These are phyloP conservation scores for Chytridiales sp. DNA, from an alignment of 371 early-diverging fungal genomes.

Conservation along the genomic window DNA sequence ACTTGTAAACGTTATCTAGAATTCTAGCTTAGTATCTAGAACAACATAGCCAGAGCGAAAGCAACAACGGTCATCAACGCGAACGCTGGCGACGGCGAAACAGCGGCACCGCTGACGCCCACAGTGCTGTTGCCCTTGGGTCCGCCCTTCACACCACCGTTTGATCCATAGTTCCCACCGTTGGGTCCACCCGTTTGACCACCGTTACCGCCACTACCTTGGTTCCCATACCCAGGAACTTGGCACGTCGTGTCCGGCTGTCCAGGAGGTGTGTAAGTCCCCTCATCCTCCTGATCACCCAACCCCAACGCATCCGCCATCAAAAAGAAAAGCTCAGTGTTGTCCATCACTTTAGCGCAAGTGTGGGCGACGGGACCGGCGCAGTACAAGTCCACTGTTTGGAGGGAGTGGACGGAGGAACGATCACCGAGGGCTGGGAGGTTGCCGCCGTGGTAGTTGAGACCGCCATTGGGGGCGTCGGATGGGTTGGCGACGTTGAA, in stretches of 20 bases:
- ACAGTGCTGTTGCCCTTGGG: not conserved
- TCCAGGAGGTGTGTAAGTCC: not conserved
- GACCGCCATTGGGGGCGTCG: slow-evolving; percentile 20
- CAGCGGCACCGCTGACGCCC: not conserved
- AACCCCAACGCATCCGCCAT: slow-evolving; percentile 41
- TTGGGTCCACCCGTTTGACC: not conserved
- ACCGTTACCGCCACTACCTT: not conserved
- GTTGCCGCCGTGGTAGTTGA: slow-evolving; percentile 16
- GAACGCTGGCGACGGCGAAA: no score
- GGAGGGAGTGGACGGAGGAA: slow-evolving; percentile 39
- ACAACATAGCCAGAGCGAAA: no score
- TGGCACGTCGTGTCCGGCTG: no score
- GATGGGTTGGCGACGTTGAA: slow-evolving; percentile 23
- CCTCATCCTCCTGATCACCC: slow-evolving; percentile 21
- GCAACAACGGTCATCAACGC: no score
- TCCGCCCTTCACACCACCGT: not conserved
- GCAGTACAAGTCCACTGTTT: slow-evolving; percentile 44
- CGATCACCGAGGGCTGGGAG: slow-evolving; percentile 17
- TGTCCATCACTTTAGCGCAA: slow-evolving; percentile 33
- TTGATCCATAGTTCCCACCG: not conserved
- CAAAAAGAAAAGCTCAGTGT: slow-evolving; percentile 45
- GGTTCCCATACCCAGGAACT: no score
- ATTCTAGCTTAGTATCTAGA: no score
- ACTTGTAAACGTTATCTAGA: no score
- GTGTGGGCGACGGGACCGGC: slow-evolving; percentile 21